Percentiles rank a stretch among this genome's conserved stretches.
Conservation (phyloP, 805 yeast species). For the Wickerhamomyces rabaulensis region DNA sequence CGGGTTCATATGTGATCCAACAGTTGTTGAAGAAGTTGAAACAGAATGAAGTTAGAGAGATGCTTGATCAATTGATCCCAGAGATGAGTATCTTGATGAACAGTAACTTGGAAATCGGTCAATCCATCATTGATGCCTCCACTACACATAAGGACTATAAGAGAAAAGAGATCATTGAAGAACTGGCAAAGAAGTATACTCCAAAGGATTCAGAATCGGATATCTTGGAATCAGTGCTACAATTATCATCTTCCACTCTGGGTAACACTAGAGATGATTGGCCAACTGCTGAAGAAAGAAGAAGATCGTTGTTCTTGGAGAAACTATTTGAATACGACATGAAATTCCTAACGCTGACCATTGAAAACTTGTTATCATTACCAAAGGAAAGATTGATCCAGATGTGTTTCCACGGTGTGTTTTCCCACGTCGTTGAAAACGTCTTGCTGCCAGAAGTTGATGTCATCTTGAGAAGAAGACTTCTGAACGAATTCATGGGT, state of each 20-base stretch:
- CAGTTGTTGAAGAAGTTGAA: constrained; percentile 61
- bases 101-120: constrained; percentile 67
- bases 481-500: constrained; percentile 61
- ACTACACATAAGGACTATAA: constrained; percentile 50
- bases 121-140: constrained; percentile 62
- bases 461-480: constrained; percentile 53
- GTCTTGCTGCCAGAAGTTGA: constrained; percentile 47
- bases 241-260: constrained; percentile 62
- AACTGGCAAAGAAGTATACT: constrained; percentile 40
- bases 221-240: constrained; percentile 63
- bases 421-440: constrained; percentile 81
- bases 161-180: constrained; percentile 52
- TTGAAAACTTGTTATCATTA: constrained; percentile 55
- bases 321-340: constrained; percentile 65
- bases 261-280: constrained; percentile 83
- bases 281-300: constrained; percentile 89
- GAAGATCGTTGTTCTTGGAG: constrained; percentile 71
- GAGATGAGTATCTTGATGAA: constrained; percentile 55
- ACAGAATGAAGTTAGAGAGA: constrained; percentile 54
- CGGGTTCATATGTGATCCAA: constrained; percentile 77
- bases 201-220: constrained; percentile 30
- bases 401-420: constrained; percentile 86
- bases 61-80: constrained; percentile 62
- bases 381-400: constrained; percentile 58
- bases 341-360: constrained; percentile 48